Evolutionary conservation across 352 stramenopile genomes (phyloP), one percentile per base, ranked within the genome.

Genomic region (Phytophthora colocasiae): DNA sequence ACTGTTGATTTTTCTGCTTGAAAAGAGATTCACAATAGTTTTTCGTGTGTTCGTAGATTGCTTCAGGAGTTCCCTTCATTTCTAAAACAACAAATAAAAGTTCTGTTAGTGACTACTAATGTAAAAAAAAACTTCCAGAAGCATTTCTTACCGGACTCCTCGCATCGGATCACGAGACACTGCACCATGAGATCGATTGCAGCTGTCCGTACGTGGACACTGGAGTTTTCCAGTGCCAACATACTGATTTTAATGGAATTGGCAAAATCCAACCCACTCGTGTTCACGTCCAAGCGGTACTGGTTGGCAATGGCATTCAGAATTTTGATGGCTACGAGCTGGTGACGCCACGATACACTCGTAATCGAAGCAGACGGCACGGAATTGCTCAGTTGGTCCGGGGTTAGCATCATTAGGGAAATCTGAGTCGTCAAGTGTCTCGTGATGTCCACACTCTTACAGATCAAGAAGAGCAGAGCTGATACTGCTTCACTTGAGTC

Each of bases 241-340:
- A 85, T 81, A 49, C 84, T 92, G 46, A 92, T 85, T 31, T 79
- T 84, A 54, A 93, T 77, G 0, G 82, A 80, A 19, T 91, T 77
- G 2, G 65, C 56, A 41, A 95, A 91, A 39, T 58, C 75, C 15
- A 93, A 54, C 0, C 79, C 81, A 43, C 84, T 93, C 2, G 75
- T 41, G 6, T 71, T 58, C 47, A 82, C 63, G n/a, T 91, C 80
- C 11, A 95, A 74, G 1, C 86, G 84, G 49, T 95, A 95, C 58
- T 95, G 84, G 36, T 81, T 92, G 1, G 80, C 78, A 31, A 95
- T 92, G 0, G 84, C 79, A 29, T 87, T 92, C 2, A 95, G 57
- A 50, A 95, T 85, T 40, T 93, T 93, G 38, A 93, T 91, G 8
- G 78, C 74, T 6, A 93, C 82, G 0, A 95, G 69, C 32, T 93